These are phyloP conservation scores for Amanita inopinata DNA, from an alignment of 768 basidiomycete genomes.

Conservation along the genomic window DNA sequence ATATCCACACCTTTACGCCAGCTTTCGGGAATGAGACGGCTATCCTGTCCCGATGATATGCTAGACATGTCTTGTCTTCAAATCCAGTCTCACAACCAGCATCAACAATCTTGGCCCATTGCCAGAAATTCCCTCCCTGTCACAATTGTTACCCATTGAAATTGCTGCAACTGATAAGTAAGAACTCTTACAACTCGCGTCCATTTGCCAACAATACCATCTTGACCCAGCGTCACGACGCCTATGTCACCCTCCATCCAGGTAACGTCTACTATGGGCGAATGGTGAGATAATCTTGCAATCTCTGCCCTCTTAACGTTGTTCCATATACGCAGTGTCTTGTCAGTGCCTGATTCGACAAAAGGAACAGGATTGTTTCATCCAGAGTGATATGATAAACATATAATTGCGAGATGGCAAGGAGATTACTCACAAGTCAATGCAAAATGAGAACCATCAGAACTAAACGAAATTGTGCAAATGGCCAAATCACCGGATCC, in stretches of 20 bases:
- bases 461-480: conserved; percentile 37
- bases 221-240: conserved; percentile 44
- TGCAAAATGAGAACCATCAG: conserved; percentile 47
- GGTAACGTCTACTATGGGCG: conserved; percentile 35
- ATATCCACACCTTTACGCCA: conserved; percentile 60
- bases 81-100: conserved; percentile 28
- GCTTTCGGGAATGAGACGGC: conserved; percentile 50
- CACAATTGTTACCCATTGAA: conserved; percentile 5
- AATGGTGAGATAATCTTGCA: conserved; percentile 44
- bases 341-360: conserved; percentile 53
- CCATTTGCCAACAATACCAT: conserved; percentile 54
- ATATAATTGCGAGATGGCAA: conserved; percentile 1
- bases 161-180: neutral
- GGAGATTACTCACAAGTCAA: conserved; percentile 37
- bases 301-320: conserved; percentile 38
- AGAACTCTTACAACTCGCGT: conserved; percentile 36
- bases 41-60: conserved; percentile 45
- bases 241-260: conserved; percentile 56
- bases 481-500: conserved; percentile 41
- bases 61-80: conserved; percentile 38
- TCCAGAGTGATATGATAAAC: neutral
- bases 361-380: too few relatives aligned
- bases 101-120: conserved; percentile 45
- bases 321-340: conserved; percentile 56
- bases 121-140: conserved; percentile 43